These are phyloP conservation scores for Alternaria angustiovoidea DNA, from an alignment of 2,329 filamentous ascomycete genomes.

Conservation along the genomic window DNA sequence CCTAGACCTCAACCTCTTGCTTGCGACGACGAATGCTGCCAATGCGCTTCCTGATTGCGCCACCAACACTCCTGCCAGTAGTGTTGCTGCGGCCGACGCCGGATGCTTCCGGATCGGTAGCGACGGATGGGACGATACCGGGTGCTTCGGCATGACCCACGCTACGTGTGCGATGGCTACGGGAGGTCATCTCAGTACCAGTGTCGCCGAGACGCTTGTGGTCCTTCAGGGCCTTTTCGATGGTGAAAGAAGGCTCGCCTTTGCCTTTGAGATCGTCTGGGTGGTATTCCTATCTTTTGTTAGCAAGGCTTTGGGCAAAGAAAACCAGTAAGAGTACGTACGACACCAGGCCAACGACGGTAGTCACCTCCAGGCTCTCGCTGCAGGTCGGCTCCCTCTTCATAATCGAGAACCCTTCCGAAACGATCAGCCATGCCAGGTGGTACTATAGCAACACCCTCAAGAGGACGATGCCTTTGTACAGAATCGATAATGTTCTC, in stretches of 20 bases:
- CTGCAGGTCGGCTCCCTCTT: constrained; percentile 89
- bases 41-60: constrained; percentile 57
- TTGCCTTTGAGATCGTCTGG: constrained; percentile 84
- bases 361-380: constrained; percentile 82
- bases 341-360: constrained; percentile 75
- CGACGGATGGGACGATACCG: constrained; percentile 27
- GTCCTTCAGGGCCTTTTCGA: constrained; percentile 72
- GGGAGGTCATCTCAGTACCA: constrained; percentile 57
- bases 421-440: constrained; percentile 73
- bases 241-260: constrained; percentile 76
- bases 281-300: constrained; percentile 63
- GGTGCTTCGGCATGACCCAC: constrained; percentile 45
- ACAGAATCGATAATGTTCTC: constrained; percentile 81
- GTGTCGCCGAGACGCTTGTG: constrained; percentile 57
- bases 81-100: constrained; percentile 47
- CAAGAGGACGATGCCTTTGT: constrained; percentile 76
- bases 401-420: constrained; percentile 77
- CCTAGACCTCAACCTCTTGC: constrained; percentile 36
- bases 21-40: constrained; percentile 54
- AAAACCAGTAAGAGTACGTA: constrained; percentile 58
- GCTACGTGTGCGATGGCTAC: constrained; percentile 45
- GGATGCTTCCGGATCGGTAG: constrained; percentile 40
- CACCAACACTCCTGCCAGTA: constrained; percentile 48
- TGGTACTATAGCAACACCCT: constrained; percentile 80
- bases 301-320: constrained; percentile 9